phyloP scores from a whole-genome alignment of 305 asterid species.

The Fraxinus baroniana region DNA sequence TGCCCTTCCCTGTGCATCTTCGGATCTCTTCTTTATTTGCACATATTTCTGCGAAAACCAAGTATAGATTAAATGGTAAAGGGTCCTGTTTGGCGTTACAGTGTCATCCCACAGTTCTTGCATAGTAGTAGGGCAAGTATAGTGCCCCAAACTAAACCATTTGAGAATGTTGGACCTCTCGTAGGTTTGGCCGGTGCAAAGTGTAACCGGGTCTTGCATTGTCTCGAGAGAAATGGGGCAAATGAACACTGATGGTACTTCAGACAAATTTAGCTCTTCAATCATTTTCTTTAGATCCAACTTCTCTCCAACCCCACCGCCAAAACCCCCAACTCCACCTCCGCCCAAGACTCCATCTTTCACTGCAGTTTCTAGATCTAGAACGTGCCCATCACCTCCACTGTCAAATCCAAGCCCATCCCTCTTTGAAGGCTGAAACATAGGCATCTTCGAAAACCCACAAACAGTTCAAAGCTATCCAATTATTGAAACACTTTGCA shows the following conservation, averaged over 20 bases:
- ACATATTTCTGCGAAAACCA: slow-evolving; percentile 58
- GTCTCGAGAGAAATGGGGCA: slow-evolving; percentile 69
- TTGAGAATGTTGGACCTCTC: slow-evolving; percentile 59
- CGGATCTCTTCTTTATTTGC: slow-evolving; percentile 50
- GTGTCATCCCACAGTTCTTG: slow-evolving; percentile 63
- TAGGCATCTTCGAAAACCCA: slow-evolving; percentile 46
- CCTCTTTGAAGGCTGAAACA: slow-evolving; percentile 45
- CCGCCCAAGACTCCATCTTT: slow-evolving; percentile 54
- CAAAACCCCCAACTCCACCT: slow-evolving; percentile 29
- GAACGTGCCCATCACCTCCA: slow-evolving; percentile 42
- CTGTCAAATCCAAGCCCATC: slow-evolving; percentile 43
- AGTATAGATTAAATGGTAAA: slow-evolving; percentile 41
- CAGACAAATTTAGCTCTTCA: slow-evolving; percentile 45
- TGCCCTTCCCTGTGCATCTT: slow-evolving; percentile 55
- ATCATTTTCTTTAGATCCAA: slow-evolving; percentile 58
- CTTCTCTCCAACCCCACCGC: slow-evolving; percentile 39
- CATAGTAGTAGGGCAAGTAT: slow-evolving; percentile 67
- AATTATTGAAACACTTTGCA: slow-evolving; percentile 1
- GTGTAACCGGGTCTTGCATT: slow-evolving; percentile 67
- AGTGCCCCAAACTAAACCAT: slow-evolving; percentile 60
- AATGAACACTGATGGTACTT: slow-evolving; percentile 55
- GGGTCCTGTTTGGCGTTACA: slow-evolving; percentile 50
- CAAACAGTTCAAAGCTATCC: neutral
- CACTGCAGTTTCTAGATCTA: slow-evolving; percentile 49
- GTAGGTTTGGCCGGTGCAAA: slow-evolving; percentile 67